phyloP scores from a whole-genome alignment of 805 yeast genomes.

The Candida awuae region DNA sequence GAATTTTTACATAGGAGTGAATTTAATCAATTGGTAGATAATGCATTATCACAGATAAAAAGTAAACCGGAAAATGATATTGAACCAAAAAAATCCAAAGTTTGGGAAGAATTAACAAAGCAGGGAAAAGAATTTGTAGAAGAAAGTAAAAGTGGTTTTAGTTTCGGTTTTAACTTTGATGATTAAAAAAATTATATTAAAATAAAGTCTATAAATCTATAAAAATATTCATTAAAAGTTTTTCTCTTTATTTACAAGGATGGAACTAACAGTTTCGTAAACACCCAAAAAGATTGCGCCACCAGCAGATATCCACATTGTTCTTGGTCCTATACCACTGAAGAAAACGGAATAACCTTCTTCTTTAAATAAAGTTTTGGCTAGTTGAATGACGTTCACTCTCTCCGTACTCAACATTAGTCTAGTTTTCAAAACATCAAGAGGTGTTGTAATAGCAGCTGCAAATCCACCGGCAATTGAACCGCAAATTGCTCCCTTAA shows the following conservation, averaged over 20 bases:
- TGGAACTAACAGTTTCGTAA: slow-evolving; percentile 59
- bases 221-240: background rate
- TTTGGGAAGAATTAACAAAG: slow-evolving; percentile 40
- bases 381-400: slow-evolving; percentile 39
- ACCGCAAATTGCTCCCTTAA: slow-evolving; percentile 80
- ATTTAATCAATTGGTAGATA: slow-evolving; percentile 28
- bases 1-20: slow-evolving; percentile 39
- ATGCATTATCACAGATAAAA: slow-evolving; percentile 30
- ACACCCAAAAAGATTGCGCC: slow-evolving; percentile 96
- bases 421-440: slow-evolving; percentile 74
- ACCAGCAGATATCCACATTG: slow-evolving; percentile 96
- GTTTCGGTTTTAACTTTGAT: slow-evolving; percentile 31
- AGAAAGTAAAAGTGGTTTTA: slow-evolving; percentile 17
- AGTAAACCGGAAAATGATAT: slow-evolving; percentile 28
- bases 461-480: slow-evolving; percentile 77
- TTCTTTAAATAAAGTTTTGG: slow-evolving; percentile 46
- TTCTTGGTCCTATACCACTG: slow-evolving; percentile 89
- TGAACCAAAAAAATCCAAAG: slow-evolving; percentile 32
- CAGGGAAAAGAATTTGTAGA: slow-evolving; percentile 7
- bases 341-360: slow-evolving; percentile 72
- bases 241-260: slow-evolving; percentile 7
- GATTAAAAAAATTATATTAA: slow-evolving; percentile 5
- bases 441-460: slow-evolving; percentile 74
- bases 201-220: slow-evolving; percentile 1
- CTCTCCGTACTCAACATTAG: slow-evolving; percentile 64